Conservation (phyloP, 495 filamentous ascomycete species). For the Bryoglossum gracile region DNA sequence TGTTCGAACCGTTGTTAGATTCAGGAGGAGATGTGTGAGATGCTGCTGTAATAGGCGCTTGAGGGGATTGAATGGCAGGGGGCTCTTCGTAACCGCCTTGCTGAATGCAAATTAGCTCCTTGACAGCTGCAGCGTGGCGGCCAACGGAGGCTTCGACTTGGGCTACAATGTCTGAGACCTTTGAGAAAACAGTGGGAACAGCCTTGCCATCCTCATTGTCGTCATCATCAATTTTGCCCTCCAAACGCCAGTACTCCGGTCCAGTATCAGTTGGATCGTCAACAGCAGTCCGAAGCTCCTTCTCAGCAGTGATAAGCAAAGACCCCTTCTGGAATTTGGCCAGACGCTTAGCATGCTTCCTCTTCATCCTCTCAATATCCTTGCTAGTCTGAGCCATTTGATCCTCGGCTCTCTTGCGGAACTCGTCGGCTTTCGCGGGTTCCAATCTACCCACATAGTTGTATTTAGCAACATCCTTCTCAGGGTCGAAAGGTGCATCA, state of each 20-base stretch:
- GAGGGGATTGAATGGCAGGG: slow-evolving; percentile 31
- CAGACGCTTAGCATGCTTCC: slow-evolving; percentile 65
- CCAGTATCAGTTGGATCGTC: slow-evolving; percentile 46
- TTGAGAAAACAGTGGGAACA: slow-evolving; percentile 48
- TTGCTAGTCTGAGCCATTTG: slow-evolving; percentile 58
- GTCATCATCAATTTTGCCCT: slow-evolving; percentile 51
- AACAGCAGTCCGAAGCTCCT: slow-evolving; percentile 48
- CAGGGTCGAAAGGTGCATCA: slow-evolving; percentile 45
- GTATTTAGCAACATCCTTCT: slow-evolving; percentile 31
- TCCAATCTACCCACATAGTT: slow-evolving; percentile 51
- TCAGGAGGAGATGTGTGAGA: slow-evolving; percentile 13
- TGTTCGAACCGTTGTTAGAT: slow-evolving; percentile 14
- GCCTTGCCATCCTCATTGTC: slow-evolving; percentile 49
- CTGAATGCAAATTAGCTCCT: slow-evolving; percentile 59
- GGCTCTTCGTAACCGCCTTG: slow-evolving; percentile 63
- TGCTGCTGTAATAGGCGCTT: slow-evolving; percentile 16
- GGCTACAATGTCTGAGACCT: slow-evolving; percentile 59
- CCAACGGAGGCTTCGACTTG: slow-evolving; percentile 50
- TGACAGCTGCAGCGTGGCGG: slow-evolving; percentile 38
- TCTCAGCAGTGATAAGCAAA: slow-evolving; percentile 57
- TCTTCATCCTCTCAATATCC: slow-evolving; percentile 78
- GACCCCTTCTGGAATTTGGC: slow-evolving; percentile 63
- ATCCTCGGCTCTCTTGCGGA: slow-evolving; percentile 62
- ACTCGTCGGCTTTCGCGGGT: slow-evolving; percentile 62
- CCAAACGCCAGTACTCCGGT: slow-evolving; percentile 55